Conservation (phyloP, 2,329 filamentous ascomycete genomes). For the Amylocarpus encephaloides region DNA sequence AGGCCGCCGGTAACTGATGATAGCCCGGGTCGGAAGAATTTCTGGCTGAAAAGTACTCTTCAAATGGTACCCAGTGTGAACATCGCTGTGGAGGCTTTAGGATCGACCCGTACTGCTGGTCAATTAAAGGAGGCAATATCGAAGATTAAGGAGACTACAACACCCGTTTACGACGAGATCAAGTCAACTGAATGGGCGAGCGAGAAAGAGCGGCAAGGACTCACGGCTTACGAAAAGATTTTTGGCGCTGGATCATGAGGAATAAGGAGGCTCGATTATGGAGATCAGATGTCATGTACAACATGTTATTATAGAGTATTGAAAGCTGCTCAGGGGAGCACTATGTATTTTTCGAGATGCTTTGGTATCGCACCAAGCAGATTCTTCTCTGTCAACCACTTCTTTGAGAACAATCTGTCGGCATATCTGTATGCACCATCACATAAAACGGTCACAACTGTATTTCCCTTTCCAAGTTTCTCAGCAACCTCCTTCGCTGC, state of each 20-base stretch:
- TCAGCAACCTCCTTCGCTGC: slow-evolving; percentile 91
- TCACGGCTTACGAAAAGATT: background rate
- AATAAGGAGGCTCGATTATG: background rate
- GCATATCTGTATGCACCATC: slow-evolving; percentile 98
- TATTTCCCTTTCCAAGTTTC: slow-evolving; percentile 81
- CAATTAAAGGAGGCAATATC: slow-evolving; percentile 11
- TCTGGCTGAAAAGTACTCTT: slow-evolving; percentile 18
- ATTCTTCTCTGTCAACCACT: slow-evolving; percentile 85
- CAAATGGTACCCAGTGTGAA: slow-evolving; percentile 15
- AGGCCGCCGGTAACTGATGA: background rate
- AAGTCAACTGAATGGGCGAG: background rate
- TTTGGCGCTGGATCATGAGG: background rate
- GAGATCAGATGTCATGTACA: slow-evolving; percentile 7
- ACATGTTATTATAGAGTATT: slow-evolving; percentile 26
- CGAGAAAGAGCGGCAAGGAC: background rate
- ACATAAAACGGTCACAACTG: slow-evolving; percentile 87
- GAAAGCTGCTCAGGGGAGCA: slow-evolving; percentile 56
- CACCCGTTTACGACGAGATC: background rate
- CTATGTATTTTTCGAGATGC: slow-evolving; percentile 88
- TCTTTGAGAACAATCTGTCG: slow-evolving; percentile 83
- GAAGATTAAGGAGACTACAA: slow-evolving; percentile 7
- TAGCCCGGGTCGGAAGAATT: background rate
- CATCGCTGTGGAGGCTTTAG: background rate
- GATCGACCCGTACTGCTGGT: background rate
- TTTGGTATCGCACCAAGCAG: slow-evolving; percentile 74